phyloP scores from a whole-genome alignment of 345 rosid genomes.

The Durio zibethinus region DNA sequence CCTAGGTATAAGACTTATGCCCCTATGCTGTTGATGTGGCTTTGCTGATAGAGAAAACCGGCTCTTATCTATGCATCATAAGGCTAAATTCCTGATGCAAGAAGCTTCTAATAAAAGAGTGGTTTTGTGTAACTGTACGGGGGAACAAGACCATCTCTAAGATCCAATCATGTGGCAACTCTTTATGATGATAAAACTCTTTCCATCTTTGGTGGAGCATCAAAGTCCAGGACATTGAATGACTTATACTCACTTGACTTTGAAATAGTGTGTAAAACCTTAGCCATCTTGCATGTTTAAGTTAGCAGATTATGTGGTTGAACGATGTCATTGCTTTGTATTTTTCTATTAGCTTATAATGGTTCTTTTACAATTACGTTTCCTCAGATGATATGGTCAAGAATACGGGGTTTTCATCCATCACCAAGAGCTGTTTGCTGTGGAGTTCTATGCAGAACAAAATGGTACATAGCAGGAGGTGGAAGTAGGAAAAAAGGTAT shows the following conservation, averaged over 20 bases:
- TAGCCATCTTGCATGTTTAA: slow-evolving; percentile 5
- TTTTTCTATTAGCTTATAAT: slow-evolving; percentile 2
- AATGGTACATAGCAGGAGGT: slow-evolving; percentile 96
- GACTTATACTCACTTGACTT: slow-evolving; percentile 95
- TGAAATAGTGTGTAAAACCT: slow-evolving; percentile 58
- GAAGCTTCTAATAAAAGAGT: slow-evolving; percentile 3
- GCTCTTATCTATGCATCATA: background rate
- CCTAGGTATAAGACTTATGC: no score
- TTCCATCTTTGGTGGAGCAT: slow-evolving; percentile 77
- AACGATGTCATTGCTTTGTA: slow-evolving; percentile 5
- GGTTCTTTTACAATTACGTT: background rate
- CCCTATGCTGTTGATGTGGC: background rate
- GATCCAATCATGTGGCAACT: slow-evolving; percentile 85
- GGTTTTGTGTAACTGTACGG: slow-evolving; percentile 31
- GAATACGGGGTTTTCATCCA: slow-evolving; percentile 87
- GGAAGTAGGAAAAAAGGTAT: slow-evolving; percentile 93
- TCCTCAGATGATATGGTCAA: slow-evolving; percentile 90
- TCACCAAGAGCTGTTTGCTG: slow-evolving; percentile 92
- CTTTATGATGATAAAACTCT: slow-evolving; percentile 82
- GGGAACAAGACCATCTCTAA: slow-evolving; percentile 84
- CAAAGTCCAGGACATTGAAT: slow-evolving; percentile 78
- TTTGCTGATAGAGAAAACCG: slow-evolving; percentile 4
- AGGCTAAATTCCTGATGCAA: background rate
- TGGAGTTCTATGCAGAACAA: slow-evolving; percentile 86
- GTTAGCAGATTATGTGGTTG: background rate